Percentiles rank a stretch among this genome's conserved stretches.
Evolutionary conservation across 2,329 filamentous ascomycete species (phyloP).

Genomic region (Fusarium incarnatum): DNA sequence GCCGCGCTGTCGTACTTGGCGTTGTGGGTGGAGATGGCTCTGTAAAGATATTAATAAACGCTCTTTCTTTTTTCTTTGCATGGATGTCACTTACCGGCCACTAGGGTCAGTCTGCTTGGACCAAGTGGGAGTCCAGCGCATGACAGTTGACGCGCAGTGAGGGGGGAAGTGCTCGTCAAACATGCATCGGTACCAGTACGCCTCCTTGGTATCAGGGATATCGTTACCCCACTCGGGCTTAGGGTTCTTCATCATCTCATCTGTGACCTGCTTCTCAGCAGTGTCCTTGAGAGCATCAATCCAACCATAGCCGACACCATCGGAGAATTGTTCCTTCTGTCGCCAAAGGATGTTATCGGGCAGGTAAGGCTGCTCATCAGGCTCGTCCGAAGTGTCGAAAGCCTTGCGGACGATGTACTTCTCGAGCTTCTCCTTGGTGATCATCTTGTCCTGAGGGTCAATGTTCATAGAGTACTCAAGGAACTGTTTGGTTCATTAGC

Average conservation of each 20-base stretch:
- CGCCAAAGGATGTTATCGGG: conserved; percentile 96
- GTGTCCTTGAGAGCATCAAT: conserved; percentile 97
- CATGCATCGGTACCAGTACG: conserved; percentile 98
- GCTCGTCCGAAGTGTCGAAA: conserved; percentile 92
- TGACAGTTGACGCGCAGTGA: conserved; percentile 90
- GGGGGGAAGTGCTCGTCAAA: conserved; percentile 99
- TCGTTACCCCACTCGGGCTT: conserved; percentile 96
- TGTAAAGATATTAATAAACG: conserved; percentile 50
- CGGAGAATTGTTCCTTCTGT: conserved; percentile 99
- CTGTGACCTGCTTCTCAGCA: conserved; percentile 87
- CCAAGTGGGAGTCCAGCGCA: conserved; percentile 98
- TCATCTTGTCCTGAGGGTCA: conserved; percentile 95
- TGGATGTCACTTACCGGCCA: conserved; percentile 72
- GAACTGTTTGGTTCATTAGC: conserved; percentile 67
- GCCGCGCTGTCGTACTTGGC: conserved; percentile 74
- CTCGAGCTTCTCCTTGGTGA: conserved; percentile 88
- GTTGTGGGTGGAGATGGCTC: conserved; percentile 81
- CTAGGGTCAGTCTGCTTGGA: conserved; percentile 95
- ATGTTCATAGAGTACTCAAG: conserved; percentile 93
- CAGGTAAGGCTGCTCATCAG: conserved; percentile 85
- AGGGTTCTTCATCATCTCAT: conserved; percentile 98
- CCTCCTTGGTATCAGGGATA: conserved; percentile 96
- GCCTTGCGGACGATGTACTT: conserved; percentile 99
- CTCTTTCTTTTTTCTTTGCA: background rate
- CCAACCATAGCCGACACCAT: conserved; percentile 99